phyloP scores from a whole-genome alignment of 75 land plant genomes.

The Cryptomeria japonica region DNA sequence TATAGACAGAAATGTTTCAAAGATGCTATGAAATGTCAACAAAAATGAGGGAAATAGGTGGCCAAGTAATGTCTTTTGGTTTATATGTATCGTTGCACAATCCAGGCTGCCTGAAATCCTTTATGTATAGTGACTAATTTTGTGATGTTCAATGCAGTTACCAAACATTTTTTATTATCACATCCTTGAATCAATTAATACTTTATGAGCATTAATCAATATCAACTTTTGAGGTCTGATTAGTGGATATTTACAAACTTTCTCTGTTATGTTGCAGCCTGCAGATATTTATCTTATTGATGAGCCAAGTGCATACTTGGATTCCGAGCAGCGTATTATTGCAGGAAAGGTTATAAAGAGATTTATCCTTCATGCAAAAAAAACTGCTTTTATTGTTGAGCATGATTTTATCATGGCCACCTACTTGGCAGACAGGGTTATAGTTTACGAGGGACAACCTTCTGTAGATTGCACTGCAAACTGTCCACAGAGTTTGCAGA shows the following conservation, averaged over 20 bases:
- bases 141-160: background rate
- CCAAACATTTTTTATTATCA: background rate
- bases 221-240: background rate
- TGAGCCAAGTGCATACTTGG: conserved; percentile 99
- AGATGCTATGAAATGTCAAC: background rate
- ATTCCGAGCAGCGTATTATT: conserved; percentile 99
- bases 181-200: background rate
- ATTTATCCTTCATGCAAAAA: conserved; percentile 97
- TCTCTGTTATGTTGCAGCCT: conserved; percentile 62
- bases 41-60: background rate
- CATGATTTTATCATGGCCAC: conserved; percentile 99
- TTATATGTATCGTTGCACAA: background rate
- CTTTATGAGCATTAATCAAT: background rate
- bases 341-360: conserved; percentile 99
- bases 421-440: conserved; percentile 94
- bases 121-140: background rate
- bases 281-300: conserved; percentile 98
- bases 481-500: conserved; percentile 83
- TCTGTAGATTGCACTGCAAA: conserved; percentile 91
- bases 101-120: background rate
- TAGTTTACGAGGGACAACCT: conserved; percentile 94
- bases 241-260: background rate
- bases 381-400: conserved; percentile 99
- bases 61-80: background rate
- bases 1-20: background rate